Conservation (phyloP, 2,329 filamentous ascomycete species). For the Didymosphaeria variabile region DNA sequence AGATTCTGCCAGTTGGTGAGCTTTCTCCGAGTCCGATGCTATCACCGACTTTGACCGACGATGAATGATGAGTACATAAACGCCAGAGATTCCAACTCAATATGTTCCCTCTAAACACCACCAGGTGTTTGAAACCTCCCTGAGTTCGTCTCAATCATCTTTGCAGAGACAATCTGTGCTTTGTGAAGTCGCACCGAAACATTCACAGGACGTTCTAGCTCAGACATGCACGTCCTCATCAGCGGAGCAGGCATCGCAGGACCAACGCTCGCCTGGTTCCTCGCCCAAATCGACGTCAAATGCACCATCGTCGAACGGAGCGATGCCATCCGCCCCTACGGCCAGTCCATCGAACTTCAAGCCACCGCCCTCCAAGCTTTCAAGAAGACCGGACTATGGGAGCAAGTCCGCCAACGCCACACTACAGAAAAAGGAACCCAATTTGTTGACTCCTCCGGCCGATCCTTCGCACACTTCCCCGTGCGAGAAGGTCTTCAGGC, state of each 20-base stretch:
- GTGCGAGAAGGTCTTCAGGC: conserved; percentile 22
- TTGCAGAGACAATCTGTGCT: not conserved
- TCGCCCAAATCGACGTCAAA: conserved; percentile 35
- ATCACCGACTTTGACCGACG: conserved; percentile 4
- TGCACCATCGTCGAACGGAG: conserved; percentile 52
- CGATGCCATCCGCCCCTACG: conserved; percentile 30
- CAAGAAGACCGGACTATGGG: conserved; percentile 49
- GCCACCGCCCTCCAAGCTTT: conserved; percentile 50
- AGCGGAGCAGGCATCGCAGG: conserved; percentile 29
- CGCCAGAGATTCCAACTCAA: too few species aligned
- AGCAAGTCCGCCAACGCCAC: conserved; percentile 37
- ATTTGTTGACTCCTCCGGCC: conserved; percentile 36
- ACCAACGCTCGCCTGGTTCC: conserved; percentile 59
- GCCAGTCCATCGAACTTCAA: conserved; percentile 55
- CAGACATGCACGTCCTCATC: conserved; percentile 27
- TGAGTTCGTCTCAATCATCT: not conserved
- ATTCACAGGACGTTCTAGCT: too few species aligned
- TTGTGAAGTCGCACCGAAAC: not conserved
- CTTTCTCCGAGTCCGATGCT: conserved; percentile 8
- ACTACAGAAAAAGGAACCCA: conserved; percentile 50
- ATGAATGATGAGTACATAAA: conserved; percentile 3
- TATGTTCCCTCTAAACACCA: too few species aligned
- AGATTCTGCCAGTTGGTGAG: not conserved
- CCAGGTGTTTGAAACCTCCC: too few species aligned
- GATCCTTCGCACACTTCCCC: conserved; percentile 17